phyloP scores from a whole-genome alignment of 768 basidiomycete species.

The Podaxis pistillaris region DNA sequence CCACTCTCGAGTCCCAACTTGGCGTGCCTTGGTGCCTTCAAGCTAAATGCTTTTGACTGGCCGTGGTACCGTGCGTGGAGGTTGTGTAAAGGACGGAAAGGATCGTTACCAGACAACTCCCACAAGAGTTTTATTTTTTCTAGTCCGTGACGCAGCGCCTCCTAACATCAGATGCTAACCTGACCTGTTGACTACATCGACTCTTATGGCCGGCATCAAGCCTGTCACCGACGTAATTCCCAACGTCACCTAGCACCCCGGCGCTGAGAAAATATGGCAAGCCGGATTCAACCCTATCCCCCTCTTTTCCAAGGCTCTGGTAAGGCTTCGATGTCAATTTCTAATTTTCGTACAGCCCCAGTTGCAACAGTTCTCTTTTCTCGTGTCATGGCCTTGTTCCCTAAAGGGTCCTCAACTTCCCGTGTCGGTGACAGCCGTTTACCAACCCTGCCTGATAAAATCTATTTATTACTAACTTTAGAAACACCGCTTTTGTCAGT shows the following conservation, averaged over 20 bases:
- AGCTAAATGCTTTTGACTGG: background rate
- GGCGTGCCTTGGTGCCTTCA: background rate
- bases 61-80: background rate
- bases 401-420: background rate
- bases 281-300: background rate
- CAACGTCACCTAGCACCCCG: background rate
- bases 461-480: background rate
- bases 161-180: background rate
- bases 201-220: background rate
- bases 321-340: background rate
- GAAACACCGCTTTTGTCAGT: background rate
- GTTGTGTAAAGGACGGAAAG: background rate
- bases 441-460: background rate
- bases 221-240: background rate
- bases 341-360: background rate
- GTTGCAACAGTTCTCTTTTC: background rate
- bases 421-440: background rate
- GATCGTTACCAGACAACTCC: background rate
- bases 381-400: background rate
- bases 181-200: background rate
- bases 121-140: background rate
- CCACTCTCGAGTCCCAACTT: background rate
- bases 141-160: constrained; percentile 2
- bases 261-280: background rate
- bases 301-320: background rate